Percentiles rank a stretch among this genome's conserved stretches.
These are phyloP conservation scores for Tricholomella constricta DNA, from an alignment of 768 basidiomycete genomes.

Conservation along the genomic window DNA sequence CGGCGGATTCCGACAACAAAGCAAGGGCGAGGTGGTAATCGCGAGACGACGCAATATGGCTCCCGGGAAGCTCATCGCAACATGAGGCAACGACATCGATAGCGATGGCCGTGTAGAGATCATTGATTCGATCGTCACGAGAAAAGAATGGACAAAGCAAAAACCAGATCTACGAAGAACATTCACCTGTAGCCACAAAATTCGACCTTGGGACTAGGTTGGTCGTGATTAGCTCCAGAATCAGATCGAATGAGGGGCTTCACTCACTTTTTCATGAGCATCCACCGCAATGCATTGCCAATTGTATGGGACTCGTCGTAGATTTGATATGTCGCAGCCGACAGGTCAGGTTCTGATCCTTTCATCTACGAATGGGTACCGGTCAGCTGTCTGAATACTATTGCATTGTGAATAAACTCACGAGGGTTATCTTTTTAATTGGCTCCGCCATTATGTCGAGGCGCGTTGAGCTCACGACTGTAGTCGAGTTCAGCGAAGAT, in stretches of 20 bases:
- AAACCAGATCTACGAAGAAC: not conserved
- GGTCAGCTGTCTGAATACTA: not conserved
- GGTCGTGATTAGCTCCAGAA: constrained; percentile 7
- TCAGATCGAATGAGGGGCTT: not conserved
- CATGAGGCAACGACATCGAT: not conserved
- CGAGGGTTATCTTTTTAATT: constrained; percentile 45
- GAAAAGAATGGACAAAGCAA: constrained; percentile 10
- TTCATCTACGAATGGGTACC: constrained; percentile 60
- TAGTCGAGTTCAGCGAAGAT: not conserved
- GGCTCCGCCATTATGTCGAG: constrained; percentile 35
- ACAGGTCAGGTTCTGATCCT: constrained; percentile 78
- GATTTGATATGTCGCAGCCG: constrained; percentile 90
- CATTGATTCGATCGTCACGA: not conserved
- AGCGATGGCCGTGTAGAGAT: not conserved
- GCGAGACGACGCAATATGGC: not conserved
- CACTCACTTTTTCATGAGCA: constrained; percentile 97
- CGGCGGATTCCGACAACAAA: constrained; percentile 12
- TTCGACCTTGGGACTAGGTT: constrained; percentile 85
- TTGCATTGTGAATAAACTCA: constrained; percentile 20
- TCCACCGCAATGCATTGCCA: constrained; percentile 94
- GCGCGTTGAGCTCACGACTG: not conserved
- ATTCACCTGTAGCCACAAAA: constrained; percentile 96
- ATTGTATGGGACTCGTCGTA: constrained; percentile 95
- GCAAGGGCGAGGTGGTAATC: not conserved
- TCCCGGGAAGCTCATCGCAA: not conserved